Percentiles rank a stretch among this genome's conserved stretches.
Conservation (phyloP, 345 rosid genomes). For the Gossypioides kirkii region DNA sequence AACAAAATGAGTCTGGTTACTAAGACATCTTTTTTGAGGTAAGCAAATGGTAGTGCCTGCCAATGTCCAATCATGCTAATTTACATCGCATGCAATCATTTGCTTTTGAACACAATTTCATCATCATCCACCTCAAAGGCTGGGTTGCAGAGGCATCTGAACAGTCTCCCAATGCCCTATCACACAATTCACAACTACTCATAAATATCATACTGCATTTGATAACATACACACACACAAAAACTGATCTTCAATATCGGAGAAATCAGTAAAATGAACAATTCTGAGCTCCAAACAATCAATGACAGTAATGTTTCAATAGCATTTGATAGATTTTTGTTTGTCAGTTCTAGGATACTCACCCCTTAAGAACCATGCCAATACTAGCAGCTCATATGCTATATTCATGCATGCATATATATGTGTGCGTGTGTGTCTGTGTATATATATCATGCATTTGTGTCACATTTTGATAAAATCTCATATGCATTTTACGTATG, state of each 20-base stretch:
- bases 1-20: too few species aligned
- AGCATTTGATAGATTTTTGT: neutral
- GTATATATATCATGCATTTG: neutral
- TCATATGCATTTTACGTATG: neutral
- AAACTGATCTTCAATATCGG: neutral
- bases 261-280: neutral
- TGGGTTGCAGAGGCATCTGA: slow-evolving; percentile 95
- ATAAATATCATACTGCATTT: neutral
- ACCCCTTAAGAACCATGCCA: neutral
- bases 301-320: neutral
- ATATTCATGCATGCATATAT: neutral
- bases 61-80: neutral
- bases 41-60: too few species aligned
- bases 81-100: slow-evolving; percentile 33
- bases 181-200: neutral
- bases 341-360: neutral
- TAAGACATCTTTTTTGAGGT: too few species aligned
- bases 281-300: neutral
- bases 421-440: neutral
- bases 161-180: slow-evolving; percentile 93
- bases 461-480: neutral
- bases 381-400: neutral
- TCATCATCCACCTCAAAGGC: slow-evolving; percentile 96
- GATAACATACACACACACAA: neutral
- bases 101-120: slow-evolving; percentile 76